phyloP scores from a whole-genome alignment of 78 protist genomes.

The Isochrysis galbana region DNA sequence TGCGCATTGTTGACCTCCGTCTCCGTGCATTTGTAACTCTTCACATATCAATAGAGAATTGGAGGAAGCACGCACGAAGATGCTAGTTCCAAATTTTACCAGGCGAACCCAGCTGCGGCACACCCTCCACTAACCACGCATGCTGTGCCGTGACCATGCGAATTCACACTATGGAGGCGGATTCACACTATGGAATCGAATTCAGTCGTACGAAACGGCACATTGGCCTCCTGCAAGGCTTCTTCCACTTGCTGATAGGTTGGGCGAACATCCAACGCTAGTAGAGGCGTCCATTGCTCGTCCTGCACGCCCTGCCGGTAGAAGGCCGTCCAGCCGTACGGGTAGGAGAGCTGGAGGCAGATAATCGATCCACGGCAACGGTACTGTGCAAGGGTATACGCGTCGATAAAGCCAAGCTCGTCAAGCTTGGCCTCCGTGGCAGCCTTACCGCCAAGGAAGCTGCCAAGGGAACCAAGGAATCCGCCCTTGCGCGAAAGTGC shows the following conservation, averaged over 20 bases:
- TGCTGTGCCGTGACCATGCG: no score
- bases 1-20: no score
- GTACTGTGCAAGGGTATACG: conserved; percentile 11
- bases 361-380: background rate
- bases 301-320: background rate
- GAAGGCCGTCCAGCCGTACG: background rate
- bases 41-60: no score
- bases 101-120: no score
- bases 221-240: background rate
- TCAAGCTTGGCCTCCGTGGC: background rate
- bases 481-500: conserved; percentile 17
- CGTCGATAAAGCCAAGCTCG: background rate
- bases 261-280: background rate
- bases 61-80: no score
- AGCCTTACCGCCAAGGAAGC: background rate
- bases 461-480: background rate
- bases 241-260: conserved; percentile 17
- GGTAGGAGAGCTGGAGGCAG: background rate
- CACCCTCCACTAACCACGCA: no score
- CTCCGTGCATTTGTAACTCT: no score
- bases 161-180: no score
- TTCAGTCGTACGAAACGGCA: background rate
- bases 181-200: no score
- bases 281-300: background rate
- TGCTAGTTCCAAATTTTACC: no score